Conservation (phyloP, 768 basidiomycete species). For the Boletus eberwhitei region DNA sequence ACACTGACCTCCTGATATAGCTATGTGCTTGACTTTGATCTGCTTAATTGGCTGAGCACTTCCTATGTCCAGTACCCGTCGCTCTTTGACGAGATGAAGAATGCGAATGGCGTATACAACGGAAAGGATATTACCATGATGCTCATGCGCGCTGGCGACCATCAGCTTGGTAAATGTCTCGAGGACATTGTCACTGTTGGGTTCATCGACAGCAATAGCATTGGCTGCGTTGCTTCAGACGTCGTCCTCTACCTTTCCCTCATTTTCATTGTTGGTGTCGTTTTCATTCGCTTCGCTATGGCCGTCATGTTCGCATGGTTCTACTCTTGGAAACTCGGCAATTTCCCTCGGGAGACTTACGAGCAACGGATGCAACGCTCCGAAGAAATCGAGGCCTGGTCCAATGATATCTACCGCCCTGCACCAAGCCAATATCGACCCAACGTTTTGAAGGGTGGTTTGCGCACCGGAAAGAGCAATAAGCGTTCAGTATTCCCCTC, state of each 20-base stretch:
- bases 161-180: slow-evolving; percentile 72
- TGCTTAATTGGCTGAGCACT: slow-evolving; percentile 81
- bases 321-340: slow-evolving; percentile 92
- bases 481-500: slow-evolving; percentile 64
- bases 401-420: slow-evolving; percentile 90
- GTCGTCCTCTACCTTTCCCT: slow-evolving; percentile 95
- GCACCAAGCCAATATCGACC: slow-evolving; percentile 91
- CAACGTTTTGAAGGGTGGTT: slow-evolving; percentile 75
- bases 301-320: slow-evolving; percentile 98
- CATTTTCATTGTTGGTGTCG: slow-evolving; percentile 96
- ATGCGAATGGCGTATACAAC: slow-evolving; percentile 67
- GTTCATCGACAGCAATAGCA: slow-evolving; percentile 90
- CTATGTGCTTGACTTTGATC: slow-evolving; percentile 80
- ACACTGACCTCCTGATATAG: slow-evolving; percentile 39
- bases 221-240: slow-evolving; percentile 93
- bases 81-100: slow-evolving; percentile 76
- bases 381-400: slow-evolving; percentile 93
- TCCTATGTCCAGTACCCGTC: slow-evolving; percentile 80
- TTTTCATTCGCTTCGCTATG: slow-evolving; percentile 92
- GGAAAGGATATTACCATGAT: slow-evolving; percentile 87
- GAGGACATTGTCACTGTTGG: slow-evolving; percentile 85
- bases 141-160: slow-evolving; percentile 69
- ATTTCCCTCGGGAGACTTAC: slow-evolving; percentile 90
- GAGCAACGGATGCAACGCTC: slow-evolving; percentile 88
- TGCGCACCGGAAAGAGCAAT: slow-evolving; percentile 45